Conservation (phyloP, 176 grass and related monocot species). For the Eremochloa ophiuroides region DNA sequence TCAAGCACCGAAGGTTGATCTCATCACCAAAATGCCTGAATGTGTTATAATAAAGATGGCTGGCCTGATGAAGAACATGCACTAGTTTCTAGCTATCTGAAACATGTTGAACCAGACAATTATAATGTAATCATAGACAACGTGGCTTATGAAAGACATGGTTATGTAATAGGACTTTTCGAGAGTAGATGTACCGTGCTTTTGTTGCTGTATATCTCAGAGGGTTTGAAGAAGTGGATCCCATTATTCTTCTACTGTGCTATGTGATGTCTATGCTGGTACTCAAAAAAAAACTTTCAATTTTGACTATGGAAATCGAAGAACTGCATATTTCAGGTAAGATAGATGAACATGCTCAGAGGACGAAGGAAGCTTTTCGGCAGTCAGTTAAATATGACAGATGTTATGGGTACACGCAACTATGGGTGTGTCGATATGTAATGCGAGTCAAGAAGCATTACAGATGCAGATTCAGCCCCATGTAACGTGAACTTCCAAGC, state of each 20-base stretch:
- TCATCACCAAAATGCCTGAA: background rate
- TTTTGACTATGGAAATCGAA: background rate
- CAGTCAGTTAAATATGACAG: background rate
- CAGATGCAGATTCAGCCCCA: background rate
- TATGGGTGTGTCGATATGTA: background rate
- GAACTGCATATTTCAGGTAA: background rate
- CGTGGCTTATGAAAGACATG: background rate
- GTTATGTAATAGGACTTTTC: background rate
- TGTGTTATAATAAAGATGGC: background rate
- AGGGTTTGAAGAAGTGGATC: slow-evolving; percentile 1
- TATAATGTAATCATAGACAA: slow-evolving; percentile 34
- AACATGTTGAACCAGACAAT: slow-evolving; percentile 28
- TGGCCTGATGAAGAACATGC: background rate
- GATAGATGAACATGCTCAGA: background rate
- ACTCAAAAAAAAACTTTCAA: background rate
- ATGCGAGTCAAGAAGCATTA: background rate
- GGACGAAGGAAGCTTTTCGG: background rate
- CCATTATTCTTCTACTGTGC: background rate
- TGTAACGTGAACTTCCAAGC: background rate
- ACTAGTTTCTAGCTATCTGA: background rate
- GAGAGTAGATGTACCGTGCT: background rate
- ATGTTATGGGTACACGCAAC: background rate
- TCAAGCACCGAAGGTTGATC: slow-evolving; percentile 33
- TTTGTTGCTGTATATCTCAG: background rate
- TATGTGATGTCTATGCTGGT: background rate